Evolutionary conservation across 192 early-diverging fungal genomes (phyloP).

Genomic region (Kappamyces sp.): DNA sequence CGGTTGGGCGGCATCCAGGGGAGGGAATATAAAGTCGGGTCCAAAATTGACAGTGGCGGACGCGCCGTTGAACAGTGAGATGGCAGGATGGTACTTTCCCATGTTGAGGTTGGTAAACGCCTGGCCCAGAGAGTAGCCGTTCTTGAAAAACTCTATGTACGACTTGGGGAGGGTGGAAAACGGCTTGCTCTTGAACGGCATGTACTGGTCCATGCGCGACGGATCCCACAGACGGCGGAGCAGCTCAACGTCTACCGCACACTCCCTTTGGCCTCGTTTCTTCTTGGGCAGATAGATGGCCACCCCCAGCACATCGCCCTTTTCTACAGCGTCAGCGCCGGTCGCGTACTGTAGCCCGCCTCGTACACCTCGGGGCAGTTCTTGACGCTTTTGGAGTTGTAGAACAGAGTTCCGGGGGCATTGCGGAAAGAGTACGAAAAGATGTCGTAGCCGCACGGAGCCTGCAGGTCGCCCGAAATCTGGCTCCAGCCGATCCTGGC

Average conservation of each 20-base stretch:
- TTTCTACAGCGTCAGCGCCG: slow-evolving; percentile 2
- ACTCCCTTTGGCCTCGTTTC: neutral
- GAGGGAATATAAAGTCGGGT: slow-evolving; percentile 56
- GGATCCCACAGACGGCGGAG: slow-evolving; percentile 10
- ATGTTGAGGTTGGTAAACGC: slow-evolving; percentile 49
- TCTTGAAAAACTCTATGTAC: slow-evolving; percentile 31
- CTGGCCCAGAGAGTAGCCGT: slow-evolving; percentile 58
- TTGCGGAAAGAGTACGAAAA: slow-evolving; percentile 67
- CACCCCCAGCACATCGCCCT: slow-evolving; percentile 5
- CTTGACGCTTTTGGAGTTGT: slow-evolving; percentile 31
- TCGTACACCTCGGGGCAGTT: slow-evolving; percentile 16
- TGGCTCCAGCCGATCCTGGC: slow-evolving; percentile 71
- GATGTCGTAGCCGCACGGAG: slow-evolving; percentile 67
- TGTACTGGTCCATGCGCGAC: neutral
- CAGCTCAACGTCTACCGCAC: slow-evolving; percentile 10
- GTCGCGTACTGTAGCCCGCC: slow-evolving; percentile 34
- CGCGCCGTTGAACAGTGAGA: slow-evolving; percentile 62
- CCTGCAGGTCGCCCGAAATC: slow-evolving; percentile 71
- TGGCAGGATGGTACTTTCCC: slow-evolving; percentile 72
- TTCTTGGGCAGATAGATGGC: slow-evolving; percentile 9
- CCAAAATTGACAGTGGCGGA: slow-evolving; percentile 64
- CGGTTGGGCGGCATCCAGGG: slow-evolving; percentile 34
- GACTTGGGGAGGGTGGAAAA: neutral
- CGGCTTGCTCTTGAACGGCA: neutral
- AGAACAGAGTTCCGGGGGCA: slow-evolving; percentile 64